Evolutionary conservation across 169 alveolate species (phyloP).

Genomic region (Plasmodium coatneyi): DNA sequence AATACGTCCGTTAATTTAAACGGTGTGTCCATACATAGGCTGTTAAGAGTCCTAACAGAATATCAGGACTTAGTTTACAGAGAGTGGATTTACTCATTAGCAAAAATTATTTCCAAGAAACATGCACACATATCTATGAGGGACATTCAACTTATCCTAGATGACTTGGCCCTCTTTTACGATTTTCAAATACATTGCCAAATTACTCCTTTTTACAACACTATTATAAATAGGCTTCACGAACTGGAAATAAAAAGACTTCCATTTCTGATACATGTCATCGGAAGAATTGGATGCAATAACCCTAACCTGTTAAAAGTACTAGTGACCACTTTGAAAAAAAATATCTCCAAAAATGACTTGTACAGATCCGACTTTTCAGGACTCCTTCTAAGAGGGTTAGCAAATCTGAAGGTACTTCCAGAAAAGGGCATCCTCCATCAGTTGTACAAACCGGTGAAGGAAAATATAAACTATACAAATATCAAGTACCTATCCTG

Average conservation of each 20-base stretch:
- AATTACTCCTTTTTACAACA: slow-evolving; percentile 77
- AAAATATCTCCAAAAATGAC: slow-evolving; percentile 76
- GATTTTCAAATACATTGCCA: slow-evolving; percentile 84
- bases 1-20: slow-evolving; percentile 51
- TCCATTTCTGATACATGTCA: slow-evolving; percentile 83
- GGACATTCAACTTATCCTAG: slow-evolving; percentile 84
- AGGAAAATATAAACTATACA: slow-evolving; percentile 74
- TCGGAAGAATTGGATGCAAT: slow-evolving; percentile 84
- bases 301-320: slow-evolving; percentile 77
- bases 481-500: slow-evolving; percentile 85
- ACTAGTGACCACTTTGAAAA: slow-evolving; percentile 74
- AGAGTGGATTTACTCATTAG: slow-evolving; percentile 85
- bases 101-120: slow-evolving; percentile 79
- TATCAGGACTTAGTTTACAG: slow-evolving; percentile 85
- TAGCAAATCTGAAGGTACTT: slow-evolving; percentile 78
- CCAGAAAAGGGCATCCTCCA: slow-evolving; percentile 80
- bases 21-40: slow-evolving; percentile 76
- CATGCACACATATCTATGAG: slow-evolving; percentile 84
- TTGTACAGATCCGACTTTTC: slow-evolving; percentile 79
- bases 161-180: slow-evolving; percentile 84
- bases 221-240: slow-evolving; percentile 77
- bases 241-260: slow-evolving; percentile 81
- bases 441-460: slow-evolving; percentile 77
- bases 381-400: slow-evolving; percentile 83
- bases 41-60: slow-evolving; percentile 82